Conservation (phyloP, 2,329 filamentous ascomycete genomes). For the Fusarium musae region DNA sequence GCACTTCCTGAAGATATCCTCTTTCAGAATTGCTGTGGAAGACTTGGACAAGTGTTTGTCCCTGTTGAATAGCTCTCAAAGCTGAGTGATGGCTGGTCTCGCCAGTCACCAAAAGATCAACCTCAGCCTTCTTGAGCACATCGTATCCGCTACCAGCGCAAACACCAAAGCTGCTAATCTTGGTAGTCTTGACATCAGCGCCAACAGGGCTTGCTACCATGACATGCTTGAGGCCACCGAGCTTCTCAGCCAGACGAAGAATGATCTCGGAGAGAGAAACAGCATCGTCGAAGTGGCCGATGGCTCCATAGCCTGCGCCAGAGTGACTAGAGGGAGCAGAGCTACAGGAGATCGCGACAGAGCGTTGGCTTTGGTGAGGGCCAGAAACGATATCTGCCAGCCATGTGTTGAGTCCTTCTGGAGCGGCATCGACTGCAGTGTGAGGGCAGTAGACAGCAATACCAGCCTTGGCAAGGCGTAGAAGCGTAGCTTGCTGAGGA, state of each 20-base stretch:
- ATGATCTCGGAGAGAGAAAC: conserved; percentile 58
- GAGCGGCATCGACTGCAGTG: conserved; percentile 90
- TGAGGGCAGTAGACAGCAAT: conserved; percentile 97
- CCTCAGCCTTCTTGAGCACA: conserved; percentile 75
- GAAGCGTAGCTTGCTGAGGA: conserved; percentile 85
- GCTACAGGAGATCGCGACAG: conserved; percentile 59
- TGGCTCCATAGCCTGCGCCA: conserved; percentile 64
- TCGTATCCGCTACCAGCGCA: conserved; percentile 90
- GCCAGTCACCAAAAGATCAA: conserved; percentile 88
- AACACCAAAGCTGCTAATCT: conserved; percentile 78
- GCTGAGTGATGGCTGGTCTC: conserved; percentile 96
- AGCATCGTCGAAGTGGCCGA: conserved; percentile 54
- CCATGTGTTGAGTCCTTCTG: conserved; percentile 91
- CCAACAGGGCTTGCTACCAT: conserved; percentile 65
- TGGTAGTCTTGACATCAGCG: conserved; percentile 47
- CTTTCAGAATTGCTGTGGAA: conserved; percentile 96
- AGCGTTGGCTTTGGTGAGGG: conserved; percentile 50
- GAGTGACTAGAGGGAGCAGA: conserved; percentile 56
- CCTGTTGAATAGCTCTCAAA: conserved; percentile 84
- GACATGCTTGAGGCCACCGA: conserved; percentile 71
- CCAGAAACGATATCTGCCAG: conserved; percentile 85
- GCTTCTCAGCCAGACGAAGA: conserved; percentile 68
- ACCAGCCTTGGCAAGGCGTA: conserved; percentile 83
- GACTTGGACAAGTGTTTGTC: conserved; percentile 82
- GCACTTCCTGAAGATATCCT: conserved; percentile 77